Base-by-base conservation (phyloP, 2,329 filamentous ascomycete species). In the Trichoderma simmonsii region DNA sequence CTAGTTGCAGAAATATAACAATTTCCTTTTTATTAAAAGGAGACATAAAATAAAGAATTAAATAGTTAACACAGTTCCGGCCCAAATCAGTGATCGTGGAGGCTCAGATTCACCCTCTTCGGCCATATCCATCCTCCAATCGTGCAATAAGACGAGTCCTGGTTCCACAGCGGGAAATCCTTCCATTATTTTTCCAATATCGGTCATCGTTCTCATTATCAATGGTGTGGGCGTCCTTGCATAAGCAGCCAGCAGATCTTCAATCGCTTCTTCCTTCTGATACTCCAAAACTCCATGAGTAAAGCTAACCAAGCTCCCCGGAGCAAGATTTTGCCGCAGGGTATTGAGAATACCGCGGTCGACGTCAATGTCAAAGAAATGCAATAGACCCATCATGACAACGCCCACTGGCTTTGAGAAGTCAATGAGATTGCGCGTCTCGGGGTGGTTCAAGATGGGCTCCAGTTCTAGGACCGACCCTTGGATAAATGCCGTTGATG, bases 401-500 rank as follows among this genome's bases (percentile, higher is more conserved):
- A 69, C 66, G 21, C 66, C 66, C 12, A 69, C 66, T 3, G 66
- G 66, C 56, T 69, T 61, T 6, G 66, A 69, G 57, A 69, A 69
- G 14, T 69, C 66, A 26, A 69, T 69, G 26, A 69, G 66, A 18
- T 69, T 69, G 36, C 34, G 66, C 11, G 66, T 69, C 11, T 69
- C 56, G 4, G 56, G 56, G 12, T 69, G 66, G 14, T 69, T 69
- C 5, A 69, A n/a, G 28, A 69, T 69, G 7, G 56, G n/a, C 56
- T 69, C 56, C 14, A 69, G 18, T 3, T 69, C 56, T 9, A 69
- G 28, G 3, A 69, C 66, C 15, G 66, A 69, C 32, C 66, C 66
- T 43, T 69, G 66, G 15, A 69, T 69, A 34, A 69, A 69, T 32
- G 66, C 56, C 0, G 66, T 69, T 9, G n/a, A 43, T 7, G 66